A percentile compares a stretch with the other conserved stretches of the same genome.
Conservation (phyloP, 371 early-diverging fungal genomes). For the Saksenaea vasiformis region DNA sequence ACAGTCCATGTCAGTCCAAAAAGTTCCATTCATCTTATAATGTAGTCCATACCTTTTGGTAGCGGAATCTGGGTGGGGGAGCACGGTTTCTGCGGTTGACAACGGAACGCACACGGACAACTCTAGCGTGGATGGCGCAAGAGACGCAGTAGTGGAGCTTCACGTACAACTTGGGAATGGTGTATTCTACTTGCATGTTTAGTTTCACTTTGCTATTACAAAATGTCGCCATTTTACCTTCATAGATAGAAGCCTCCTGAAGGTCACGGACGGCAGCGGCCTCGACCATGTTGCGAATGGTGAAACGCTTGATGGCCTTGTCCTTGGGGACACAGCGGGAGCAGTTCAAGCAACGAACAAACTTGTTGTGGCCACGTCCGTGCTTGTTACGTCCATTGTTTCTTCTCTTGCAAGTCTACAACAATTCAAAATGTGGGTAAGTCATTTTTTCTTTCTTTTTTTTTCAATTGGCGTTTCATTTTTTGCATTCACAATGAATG, state of each 20-base stretch:
- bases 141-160: constrained; percentile 98
- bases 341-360: constrained; percentile 99
- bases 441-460: too few species aligned
- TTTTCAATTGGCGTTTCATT: background rate
- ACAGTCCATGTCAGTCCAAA: background rate
- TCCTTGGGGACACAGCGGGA: constrained; percentile 98
- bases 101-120: constrained; percentile 96
- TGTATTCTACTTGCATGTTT: constrained; percentile 67
- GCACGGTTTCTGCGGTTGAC: constrained; percentile 92
- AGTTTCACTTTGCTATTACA: background rate
- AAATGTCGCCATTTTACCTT: constrained; percentile 58
- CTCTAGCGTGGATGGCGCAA: constrained; percentile 97
- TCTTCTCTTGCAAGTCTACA: constrained; percentile 95
- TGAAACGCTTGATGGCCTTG: constrained; percentile 99
- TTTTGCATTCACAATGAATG: background rate
- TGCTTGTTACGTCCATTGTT: constrained; percentile 99
- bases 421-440: background rate
- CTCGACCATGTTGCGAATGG: constrained; percentile 98
- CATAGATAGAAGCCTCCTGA: constrained; percentile 94
- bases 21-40: background rate
- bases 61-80: constrained; percentile 89
- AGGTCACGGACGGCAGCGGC: constrained; percentile 97
- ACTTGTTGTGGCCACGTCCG: constrained; percentile 97
- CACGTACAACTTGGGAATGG: constrained; percentile 97
- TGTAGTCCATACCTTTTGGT: constrained; percentile 58